Evolutionary conservation across 192 early-diverging fungal species (phyloP).

Genomic region (Coemansia sp.): DNA sequence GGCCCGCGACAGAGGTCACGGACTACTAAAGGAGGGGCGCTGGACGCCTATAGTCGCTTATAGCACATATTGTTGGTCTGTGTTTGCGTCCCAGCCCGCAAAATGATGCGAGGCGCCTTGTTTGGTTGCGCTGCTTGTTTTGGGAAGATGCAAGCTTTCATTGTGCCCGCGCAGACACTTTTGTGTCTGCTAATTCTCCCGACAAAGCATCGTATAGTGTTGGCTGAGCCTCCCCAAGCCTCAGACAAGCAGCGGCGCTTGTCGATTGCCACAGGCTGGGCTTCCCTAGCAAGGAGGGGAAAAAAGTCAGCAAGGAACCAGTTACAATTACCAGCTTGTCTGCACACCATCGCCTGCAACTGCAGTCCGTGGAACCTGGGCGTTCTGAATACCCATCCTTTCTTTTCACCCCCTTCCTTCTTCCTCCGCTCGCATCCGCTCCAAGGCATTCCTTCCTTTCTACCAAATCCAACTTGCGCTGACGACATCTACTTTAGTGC

Average conservation of each 20-base stretch:
- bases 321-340: background rate
- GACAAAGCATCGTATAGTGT: background rate
- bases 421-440: background rate
- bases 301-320: background rate
- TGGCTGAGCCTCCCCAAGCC: background rate
- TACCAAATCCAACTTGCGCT: background rate
- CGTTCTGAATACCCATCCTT: background rate
- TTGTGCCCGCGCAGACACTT: background rate
- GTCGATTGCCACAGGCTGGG: background rate
- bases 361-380: background rate
- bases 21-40: background rate
- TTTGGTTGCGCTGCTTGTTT: background rate
- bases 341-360: background rate
- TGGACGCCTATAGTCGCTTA: background rate
- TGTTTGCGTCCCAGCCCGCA: background rate
- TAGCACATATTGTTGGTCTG: background rate
- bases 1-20: too few relatives aligned
- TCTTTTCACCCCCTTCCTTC: background rate
- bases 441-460: background rate
- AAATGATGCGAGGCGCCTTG: background rate
- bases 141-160: background rate
- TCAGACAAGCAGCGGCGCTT: background rate
- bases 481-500: background rate
- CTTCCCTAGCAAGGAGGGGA: background rate
- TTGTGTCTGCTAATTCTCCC: background rate